Evolutionary conservation across 495 filamentous ascomycete genomes (phyloP).

Genomic region (Talaromyces proteolyticus): DNA sequence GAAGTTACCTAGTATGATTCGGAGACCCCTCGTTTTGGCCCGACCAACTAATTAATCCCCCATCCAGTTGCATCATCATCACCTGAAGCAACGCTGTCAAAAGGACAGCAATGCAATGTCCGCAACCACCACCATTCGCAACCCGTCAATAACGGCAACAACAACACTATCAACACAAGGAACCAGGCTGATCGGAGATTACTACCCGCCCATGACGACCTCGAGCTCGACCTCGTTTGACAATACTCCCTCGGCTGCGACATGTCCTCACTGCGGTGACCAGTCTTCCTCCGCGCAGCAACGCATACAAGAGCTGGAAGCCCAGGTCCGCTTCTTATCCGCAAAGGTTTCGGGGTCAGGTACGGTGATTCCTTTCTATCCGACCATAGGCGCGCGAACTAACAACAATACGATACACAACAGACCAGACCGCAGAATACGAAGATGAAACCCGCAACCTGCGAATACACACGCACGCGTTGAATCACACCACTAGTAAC

Average conservation of each 20-base stretch:
- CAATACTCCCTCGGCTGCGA: not conserved
- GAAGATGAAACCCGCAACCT: conserved; percentile 79
- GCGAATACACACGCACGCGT: conserved; percentile 36
- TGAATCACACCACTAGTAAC: no score
- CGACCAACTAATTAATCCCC: not conserved
- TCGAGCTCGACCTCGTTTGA: not conserved
- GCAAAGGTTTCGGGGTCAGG: conserved; percentile 72
- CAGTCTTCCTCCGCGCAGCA: conserved; percentile 45
- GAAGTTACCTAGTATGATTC: no score
- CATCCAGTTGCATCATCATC: no score
- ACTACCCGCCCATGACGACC: not conserved
- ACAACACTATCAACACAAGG: no score
- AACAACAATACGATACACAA: conserved; percentile 19
- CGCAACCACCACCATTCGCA: not conserved
- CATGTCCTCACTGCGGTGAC: conserved; percentile 45
- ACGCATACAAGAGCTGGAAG: conserved; percentile 74
- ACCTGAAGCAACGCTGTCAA: no score
- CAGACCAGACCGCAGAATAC: conserved; percentile 85
- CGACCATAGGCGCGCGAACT: not conserved
- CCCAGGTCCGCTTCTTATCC: conserved; percentile 67
- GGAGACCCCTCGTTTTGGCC: not conserved
- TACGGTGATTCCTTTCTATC: conserved; percentile 27
- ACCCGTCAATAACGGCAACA: not conserved
- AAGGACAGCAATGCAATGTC: not conserved
- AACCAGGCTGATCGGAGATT: not conserved